Evolutionary conservation across 306 rosid species (phyloP), one percentile per base, ranked within the genome.

Genomic region (Rubus parviflorus): DNA sequence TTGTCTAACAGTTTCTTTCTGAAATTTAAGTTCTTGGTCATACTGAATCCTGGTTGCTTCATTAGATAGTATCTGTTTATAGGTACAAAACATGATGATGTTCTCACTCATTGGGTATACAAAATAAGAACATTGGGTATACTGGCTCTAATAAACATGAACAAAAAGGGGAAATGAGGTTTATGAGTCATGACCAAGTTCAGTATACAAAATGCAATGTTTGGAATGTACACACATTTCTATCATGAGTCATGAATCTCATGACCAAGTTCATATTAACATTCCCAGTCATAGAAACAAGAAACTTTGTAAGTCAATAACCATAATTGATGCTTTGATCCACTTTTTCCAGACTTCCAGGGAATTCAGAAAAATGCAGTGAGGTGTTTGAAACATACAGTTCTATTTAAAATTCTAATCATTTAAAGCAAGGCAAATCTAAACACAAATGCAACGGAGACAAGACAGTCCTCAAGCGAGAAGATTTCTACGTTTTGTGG

Each of bases 31-130:
- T 62, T 86, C 87, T 70, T 42, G 85, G 73, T 93, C 93, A 84
- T 93, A 89, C 78, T 81, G 87, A 81, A 43, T 68, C 81, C 95
- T 88, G 0, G 97, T 82, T 75, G 77, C 86, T 81, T 92, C 91
- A 89, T 90, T 81, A 43, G 97, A 86, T 65, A 94, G 83, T 22
- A 94, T 93, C 98, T 94, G 84, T 80, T 81, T 74, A 61, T 25
- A 42, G 30, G 62, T 75, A 74, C 40, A 83, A 53, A 57, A 47
- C 68, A 83, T 47, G 22, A 43, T 7, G 52, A 70, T 40, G 76
- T 37, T 53, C 65, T 49, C 8, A 60, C 41, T 70, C 74, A 75
- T 14, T 62, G n/a, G 2, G 67, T 76, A 48, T 6, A 35, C 30
- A 23, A 46, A 43, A 53, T 40, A 30, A 7, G 20, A 60, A 40